Base-by-base conservation (phyloP, 2,329 filamentous ascomycete genomes). In the Colletotrichum plurivorum region DNA sequence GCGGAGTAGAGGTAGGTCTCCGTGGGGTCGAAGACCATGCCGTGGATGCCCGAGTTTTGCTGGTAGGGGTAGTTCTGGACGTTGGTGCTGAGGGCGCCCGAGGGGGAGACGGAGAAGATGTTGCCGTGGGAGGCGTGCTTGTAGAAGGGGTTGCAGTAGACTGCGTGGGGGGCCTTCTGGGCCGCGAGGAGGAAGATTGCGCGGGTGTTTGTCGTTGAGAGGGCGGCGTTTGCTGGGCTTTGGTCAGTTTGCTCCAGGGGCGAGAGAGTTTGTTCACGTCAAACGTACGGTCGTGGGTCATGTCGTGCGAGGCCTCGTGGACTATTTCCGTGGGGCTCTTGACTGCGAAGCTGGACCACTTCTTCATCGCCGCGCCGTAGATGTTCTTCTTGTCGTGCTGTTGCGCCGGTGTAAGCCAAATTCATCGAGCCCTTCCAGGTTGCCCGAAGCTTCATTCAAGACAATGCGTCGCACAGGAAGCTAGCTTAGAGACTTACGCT, bases 61-160 rank as follows among this genome's bases (percentile, higher is more conserved):
- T 90, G 88, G 79, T 94, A 93, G 36, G 88, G 85, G 80, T 91
- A 94, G 80, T 94, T 92, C 73, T 94, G 93, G 57, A 92, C 84
- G 77, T 92, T 91, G 56, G 85, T 85, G 82, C 22, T n/a, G n/a
- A 94, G 84, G n/a, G 81, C 82, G 27, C 92, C 92, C 4, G 82
- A 78, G 9, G 78, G 66, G 54, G 88, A 85, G 58, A 91, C 87
- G 60, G 87, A 85, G 81, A 94, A 94, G 77, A 97, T 88, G 76
- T 94, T 94, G 70, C 94, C 93, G 77, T 89, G 92, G 72, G 93
- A 93, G 45, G 94, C 94, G 78, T 95, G 88, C 70, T 93, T 89
- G 85, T 97, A 97, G 81, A 97, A 97, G 9, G 94, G 94, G 79
- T 96, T 96, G 79, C 93, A 93, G 82, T 97, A 97, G 71, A 97